phyloP scores from a whole-genome alignment of 352 stramenopile species.

The Phytophthora niederhauseri region DNA sequence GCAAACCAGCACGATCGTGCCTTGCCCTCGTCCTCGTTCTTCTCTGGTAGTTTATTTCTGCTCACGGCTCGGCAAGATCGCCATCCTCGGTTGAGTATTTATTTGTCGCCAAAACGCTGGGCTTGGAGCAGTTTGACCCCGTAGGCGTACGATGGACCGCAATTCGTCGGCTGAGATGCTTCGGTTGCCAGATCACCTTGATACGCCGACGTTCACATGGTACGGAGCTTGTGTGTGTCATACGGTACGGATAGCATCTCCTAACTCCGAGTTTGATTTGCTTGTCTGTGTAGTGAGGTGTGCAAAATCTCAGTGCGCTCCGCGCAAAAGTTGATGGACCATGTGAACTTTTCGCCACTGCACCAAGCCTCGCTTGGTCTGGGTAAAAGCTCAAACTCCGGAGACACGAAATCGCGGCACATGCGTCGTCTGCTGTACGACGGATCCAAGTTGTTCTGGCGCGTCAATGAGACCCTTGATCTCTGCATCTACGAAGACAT shows the following conservation, averaged over 20 bases:
- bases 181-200: conserved; percentile 33
- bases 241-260: neutral
- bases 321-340: conserved; percentile 86
- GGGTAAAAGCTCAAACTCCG: conserved; percentile 26
- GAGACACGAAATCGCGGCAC: conserved; percentile 25
- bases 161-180: conserved; percentile 29
- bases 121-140: neutral
- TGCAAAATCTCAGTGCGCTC: conserved; percentile 90
- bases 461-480: conserved; percentile 87
- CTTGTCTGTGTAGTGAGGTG: conserved; percentile 61
- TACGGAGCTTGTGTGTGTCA: conserved; percentile 24
- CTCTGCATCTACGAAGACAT: conserved; percentile 85
- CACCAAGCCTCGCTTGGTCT: conserved; percentile 81
- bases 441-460: conserved; percentile 88
- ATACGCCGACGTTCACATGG: conserved; percentile 77
- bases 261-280: conserved; percentile 3
- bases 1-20: conserved; percentile 7
- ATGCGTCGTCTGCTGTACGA: conserved; percentile 80
- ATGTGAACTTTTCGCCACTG: conserved; percentile 90
- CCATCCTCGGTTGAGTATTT: neutral
- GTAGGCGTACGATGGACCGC: conserved; percentile 13
- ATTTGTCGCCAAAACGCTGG: neutral
- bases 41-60: conserved; percentile 32
- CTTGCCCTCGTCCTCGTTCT: conserved; percentile 12
- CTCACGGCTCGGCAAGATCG: conserved; percentile 4